Evolutionary conservation across 2,329 filamentous ascomycete genomes (phyloP), one percentile per base, ranked within the genome.

Genomic region (Berkeleyomyces rouxiae): DNA sequence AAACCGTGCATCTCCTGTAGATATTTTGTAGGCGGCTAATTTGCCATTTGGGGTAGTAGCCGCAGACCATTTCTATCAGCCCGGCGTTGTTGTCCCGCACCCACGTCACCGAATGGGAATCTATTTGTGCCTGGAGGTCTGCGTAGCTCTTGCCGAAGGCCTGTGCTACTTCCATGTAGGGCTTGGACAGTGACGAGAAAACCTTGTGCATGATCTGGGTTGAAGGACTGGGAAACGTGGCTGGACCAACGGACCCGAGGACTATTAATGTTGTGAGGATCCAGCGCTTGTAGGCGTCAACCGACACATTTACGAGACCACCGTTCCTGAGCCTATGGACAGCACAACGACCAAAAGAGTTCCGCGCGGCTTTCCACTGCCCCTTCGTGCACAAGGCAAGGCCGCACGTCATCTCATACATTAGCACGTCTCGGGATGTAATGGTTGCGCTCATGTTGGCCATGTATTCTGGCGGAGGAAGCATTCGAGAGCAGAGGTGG

Each of bases 211-310:
- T 62, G 10, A 58, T 36, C 3, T 58, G 37, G 7, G 58, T 46
- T 3, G 53, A 43, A 5, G 63, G 46, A 3, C 23, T 43, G 4
- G 57, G 63, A 16, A 39, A 47, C n/a, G 16, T 46, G 6, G 44
- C 44, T 7, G 43, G 40, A 16, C 31, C 44, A 9, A 66, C 39
- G 68, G 77, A 81, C 67, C 90, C 91, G 61, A 84, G 76, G 5
- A 82, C 77, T 16, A 99, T 75, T 62, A 96, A 78, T 61, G 84
- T 83, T 7, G 90, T 79, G 13, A 99, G 75, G 7, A 95, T 71
- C 87, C 90, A 96, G 73, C 92, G 95, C 74, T 92, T 95, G 77
- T 95, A 92, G 4, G 89, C 88, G 67, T 96, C 90, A 3, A 87
- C 78, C 86, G 93, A 93, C 59, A 95, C 79, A 70, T 84, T 85